Conservation (phyloP, 805 yeast species). For the Candida ulmi region DNA sequence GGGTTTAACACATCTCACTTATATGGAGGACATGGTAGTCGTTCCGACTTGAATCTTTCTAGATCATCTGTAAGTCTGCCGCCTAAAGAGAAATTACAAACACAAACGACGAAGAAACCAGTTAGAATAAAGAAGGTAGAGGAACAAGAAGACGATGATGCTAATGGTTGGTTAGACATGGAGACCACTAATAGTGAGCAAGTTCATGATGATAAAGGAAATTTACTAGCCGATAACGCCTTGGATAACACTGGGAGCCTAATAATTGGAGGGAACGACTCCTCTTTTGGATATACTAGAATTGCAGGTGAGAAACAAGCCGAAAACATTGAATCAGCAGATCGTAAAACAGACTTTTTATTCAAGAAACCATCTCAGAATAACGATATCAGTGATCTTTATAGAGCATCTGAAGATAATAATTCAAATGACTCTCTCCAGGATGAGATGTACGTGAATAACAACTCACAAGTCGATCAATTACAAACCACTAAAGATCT, state of each 20-base stretch:
- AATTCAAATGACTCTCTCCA: background rate
- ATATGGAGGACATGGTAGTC: no score
- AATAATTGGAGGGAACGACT: constrained; percentile 12
- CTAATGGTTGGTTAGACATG: constrained; percentile 79
- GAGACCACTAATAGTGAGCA: constrained; percentile 73
- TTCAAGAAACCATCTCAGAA: constrained; percentile 28
- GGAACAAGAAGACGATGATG: constrained; percentile 23
- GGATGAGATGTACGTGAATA: constrained; percentile 14
- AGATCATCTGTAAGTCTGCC: no score
- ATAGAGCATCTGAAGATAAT: background rate
- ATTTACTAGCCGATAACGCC: constrained; percentile 35
- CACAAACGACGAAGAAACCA: background rate
- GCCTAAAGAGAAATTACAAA: background rate
- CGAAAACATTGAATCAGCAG: constrained; percentile 52
- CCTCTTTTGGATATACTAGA: constrained; percentile 68
- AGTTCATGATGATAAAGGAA: constrained; percentile 77
- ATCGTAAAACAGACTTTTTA: constrained; percentile 50
- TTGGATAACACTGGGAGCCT: constrained; percentile 2
- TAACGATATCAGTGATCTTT: background rate
- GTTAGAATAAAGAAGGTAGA: background rate
- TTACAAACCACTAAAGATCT: constrained; percentile 74
- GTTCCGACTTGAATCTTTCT: no score
- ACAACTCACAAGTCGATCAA: constrained; percentile 52
- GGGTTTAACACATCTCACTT: no score
- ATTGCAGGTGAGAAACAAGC: constrained; percentile 86